phyloP scores from a whole-genome alignment of 257 asterid genomes.

The Gentiana macrophylla region DNA sequence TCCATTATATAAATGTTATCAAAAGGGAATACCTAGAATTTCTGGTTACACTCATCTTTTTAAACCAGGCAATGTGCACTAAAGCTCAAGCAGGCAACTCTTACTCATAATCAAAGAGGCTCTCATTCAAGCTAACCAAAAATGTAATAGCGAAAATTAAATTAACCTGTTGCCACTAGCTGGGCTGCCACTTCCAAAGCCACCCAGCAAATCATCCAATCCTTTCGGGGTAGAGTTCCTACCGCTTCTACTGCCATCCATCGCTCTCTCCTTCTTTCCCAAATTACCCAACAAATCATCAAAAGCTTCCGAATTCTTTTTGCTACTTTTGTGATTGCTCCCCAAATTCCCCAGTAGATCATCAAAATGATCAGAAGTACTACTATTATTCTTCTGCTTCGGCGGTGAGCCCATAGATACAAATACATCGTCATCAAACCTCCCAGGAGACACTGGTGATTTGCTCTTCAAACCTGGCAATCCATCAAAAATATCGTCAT shows the following conservation, averaged over 20 bases:
- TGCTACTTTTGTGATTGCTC: conserved; percentile 28
- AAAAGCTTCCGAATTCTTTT: conserved; percentile 36
- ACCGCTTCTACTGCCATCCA: conserved; percentile 27
- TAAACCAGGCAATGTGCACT: background rate
- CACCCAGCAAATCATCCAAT: conserved; percentile 68
- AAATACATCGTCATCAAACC: conserved; percentile 60
- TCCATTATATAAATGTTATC: too few species aligned
- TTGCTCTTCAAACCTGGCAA: conserved; percentile 84
- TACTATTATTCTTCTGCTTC: conserved; percentile 16
- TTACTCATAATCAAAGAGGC: too few species aligned
- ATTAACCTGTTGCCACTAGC: conserved; percentile 51
- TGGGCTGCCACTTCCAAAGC: conserved; percentile 48
- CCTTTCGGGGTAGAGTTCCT: conserved; percentile 41
- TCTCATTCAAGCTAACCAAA: background rate
- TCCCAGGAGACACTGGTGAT: conserved; percentile 32
- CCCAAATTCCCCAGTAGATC: conserved; percentile 45
- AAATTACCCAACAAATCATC: conserved; percentile 62
- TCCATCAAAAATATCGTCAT: conserved; percentile 89
- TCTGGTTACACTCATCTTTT: background rate
- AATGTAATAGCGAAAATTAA: background rate
- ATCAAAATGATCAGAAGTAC: conserved; percentile 25
- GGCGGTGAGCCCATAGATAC: conserved; percentile 41
- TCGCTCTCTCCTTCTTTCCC: conserved; percentile 36
- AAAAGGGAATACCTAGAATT: too few species aligned
- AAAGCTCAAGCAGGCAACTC: too few species aligned